Evolutionary conservation across 2,329 filamentous ascomycete species (phyloP), one percentile per base, ranked within the genome.

Genomic region (Exophiala sideris): DNA sequence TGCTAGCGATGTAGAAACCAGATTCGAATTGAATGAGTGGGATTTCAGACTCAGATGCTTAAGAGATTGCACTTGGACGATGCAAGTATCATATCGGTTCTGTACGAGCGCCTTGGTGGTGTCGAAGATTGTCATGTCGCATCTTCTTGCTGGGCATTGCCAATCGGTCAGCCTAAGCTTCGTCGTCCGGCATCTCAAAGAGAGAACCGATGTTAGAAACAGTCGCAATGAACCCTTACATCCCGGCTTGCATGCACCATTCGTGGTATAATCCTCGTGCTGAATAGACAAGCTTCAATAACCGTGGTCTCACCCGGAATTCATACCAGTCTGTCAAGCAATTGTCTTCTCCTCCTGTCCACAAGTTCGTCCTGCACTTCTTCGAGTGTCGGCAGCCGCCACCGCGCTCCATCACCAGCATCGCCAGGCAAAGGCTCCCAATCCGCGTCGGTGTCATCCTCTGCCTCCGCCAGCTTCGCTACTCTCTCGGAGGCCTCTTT

Each of bases 311-410:
- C 40, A 24, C 2, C 9, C 5, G 8, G n/a, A 12, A 4, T 34
- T 60, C 50, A 64, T 16, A 50, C 55, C 41, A 95, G 79, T 74
- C 94, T 92, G 65, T 96, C 90, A 62, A 99, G 74, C 58, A 99
- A 74, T 70, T 86, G 89, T 71, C 86, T 82, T 69, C 89, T 84
- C 72, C 91, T 82, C 72, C 92, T 80, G 62, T 96, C 91, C 50
- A 99, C 81, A 63, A 99, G 75, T 72, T 97, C 94, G 67, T 91
- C 84, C 72, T 96, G 90, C n/a, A 97, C 92, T 69, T 97, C 89
- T 16, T 95, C 90, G 52, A 90, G 73, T 4, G 88, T 91, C 7
- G 94, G 94, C 65, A 97, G 71, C 59, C 82, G 83, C 92, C 92
- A 96, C 44, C 78, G 81, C 35, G 85, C 76, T 0, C 92, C 92